Base-by-base conservation (phyloP, 1,284 basidiomycete genomes). In the Bondarzewia mesenterica region DNA sequence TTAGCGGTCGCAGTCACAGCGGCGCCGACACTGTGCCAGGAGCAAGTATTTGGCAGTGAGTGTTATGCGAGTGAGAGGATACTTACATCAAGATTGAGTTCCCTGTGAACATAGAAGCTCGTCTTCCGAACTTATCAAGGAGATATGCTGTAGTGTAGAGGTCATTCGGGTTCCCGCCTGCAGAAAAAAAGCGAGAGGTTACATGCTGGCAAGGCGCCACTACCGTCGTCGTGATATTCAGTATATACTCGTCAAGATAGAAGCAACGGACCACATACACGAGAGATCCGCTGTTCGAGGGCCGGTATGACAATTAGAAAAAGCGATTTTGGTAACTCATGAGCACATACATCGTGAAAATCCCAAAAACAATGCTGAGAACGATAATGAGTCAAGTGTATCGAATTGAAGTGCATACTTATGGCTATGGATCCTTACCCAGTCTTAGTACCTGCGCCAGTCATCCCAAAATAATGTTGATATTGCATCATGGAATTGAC, bases 401-500 rank as follows among this genome's bases (percentile, higher is more conserved):
- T n/a, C n/a, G n/a, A n/a, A n/a, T n/a, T n/a, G n/a, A n/a, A n/a
- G n/a, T n/a, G n/a, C n/a, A n/a, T n/a, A n/a, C n/a, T n/a, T n/a
- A n/a, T n/a, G n/a, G n/a, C n/a, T n/a, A n/a, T n/a, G n/a, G n/a
- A n/a, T n/a, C n/a, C n/a, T n/a, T n/a, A 67, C 70, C 66, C 69
- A 2, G 75, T 78, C 56, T 68, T 72, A 14, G 64, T 61, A 6
- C 71, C 69, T 44, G 70, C 67, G 25, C 60, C 61, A 7, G 56
- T 60, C 60, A 78, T 53, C n/a, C 69, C 70, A 58, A 77, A 77
- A 55, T 72, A 77, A 1, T 58, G 46, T 50, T 72, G 72, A 53
- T 73, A 77, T 53, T 75, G 74, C 29, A 54, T 50, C 73, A 77
- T 75, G 45, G 64, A 63, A 57, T 78, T 78, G 59, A 78, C 71